Percentiles rank a stretch among this genome's conserved stretches.
Conservation (phyloP, 176 grass and related monocot species). For the Rhynchospora pubera region DNA sequence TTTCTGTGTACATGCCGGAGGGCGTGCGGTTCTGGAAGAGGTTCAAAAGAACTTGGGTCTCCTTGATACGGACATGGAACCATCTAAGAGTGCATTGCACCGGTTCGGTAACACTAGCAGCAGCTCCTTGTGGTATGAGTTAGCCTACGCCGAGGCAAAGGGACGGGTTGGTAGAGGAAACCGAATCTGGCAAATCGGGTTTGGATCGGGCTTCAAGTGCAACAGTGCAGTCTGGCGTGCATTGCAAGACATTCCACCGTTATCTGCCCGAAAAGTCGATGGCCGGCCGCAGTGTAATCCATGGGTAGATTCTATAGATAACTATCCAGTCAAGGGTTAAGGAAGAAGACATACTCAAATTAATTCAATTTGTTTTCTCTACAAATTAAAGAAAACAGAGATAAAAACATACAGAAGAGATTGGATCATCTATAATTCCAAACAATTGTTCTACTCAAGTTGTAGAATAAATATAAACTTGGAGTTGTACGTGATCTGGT, state of each 20-base stretch:
- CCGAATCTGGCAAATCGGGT: slow-evolving; percentile 60
- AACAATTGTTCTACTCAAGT: slow-evolving; percentile 1
- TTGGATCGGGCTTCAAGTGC: slow-evolving; percentile 62
- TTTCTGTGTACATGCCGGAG: slow-evolving; percentile 80
- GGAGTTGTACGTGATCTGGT: slow-evolving; percentile 16
- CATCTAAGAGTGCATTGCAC: slow-evolving; percentile 48
- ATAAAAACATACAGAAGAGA: slow-evolving; percentile 7
- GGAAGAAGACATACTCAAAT: neutral
- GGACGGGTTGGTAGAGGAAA: slow-evolving; percentile 40
- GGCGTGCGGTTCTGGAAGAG: slow-evolving; percentile 66
- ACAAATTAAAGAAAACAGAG: neutral
- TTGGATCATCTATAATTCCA: slow-evolving; percentile 10
- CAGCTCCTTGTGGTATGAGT: slow-evolving; percentile 67
- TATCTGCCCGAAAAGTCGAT: neutral
- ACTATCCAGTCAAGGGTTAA: slow-evolving; percentile 46
- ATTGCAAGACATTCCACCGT: slow-evolving; percentile 39
- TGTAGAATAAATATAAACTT: neutral
- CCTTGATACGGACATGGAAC: slow-evolving; percentile 47
- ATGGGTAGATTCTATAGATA: slow-evolving; percentile 46
- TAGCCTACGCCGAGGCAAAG: slow-evolving; percentile 69
- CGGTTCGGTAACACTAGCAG: slow-evolving; percentile 72
- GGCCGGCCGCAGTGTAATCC: slow-evolving; percentile 36
- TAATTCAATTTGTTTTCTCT: slow-evolving; percentile 12
- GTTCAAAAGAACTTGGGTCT: slow-evolving; percentile 62
- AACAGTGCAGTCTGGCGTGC: slow-evolving; percentile 57